A percentile compares a stretch with the other conserved stretches of the same genome.
phyloP scores from a whole-genome alignment of 2,329 filamentous ascomycete genomes.

The Aspergillus pseudoviridinutans region DNA sequence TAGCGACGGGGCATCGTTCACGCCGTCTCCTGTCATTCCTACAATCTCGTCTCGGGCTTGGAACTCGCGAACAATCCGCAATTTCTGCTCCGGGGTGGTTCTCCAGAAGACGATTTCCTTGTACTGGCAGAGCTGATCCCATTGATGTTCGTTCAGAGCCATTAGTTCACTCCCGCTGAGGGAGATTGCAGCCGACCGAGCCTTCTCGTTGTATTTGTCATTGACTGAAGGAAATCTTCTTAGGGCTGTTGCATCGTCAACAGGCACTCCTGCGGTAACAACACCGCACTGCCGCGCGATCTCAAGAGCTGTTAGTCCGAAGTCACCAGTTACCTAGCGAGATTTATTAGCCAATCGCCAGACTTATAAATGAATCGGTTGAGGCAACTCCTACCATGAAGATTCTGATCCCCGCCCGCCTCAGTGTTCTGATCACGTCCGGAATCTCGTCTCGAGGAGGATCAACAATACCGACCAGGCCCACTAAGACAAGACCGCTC shows the following conservation, averaged over 20 bases:
- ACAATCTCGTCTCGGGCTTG: conserved; percentile 58
- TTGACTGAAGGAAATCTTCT: conserved; percentile 23
- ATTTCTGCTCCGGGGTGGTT: conserved; percentile 74
- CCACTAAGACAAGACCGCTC: conserved; percentile 49
- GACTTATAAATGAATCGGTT: not conserved
- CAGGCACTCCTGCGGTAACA: conserved; percentile 46
- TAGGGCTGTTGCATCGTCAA: conserved; percentile 55
- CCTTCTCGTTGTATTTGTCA: conserved; percentile 8
- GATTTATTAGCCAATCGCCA: not conserved
- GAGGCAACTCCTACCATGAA: conserved; percentile 59
- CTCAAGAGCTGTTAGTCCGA: conserved; percentile 67
- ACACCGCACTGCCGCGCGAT: conserved; percentile 72
- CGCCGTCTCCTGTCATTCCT: conserved; percentile 49
- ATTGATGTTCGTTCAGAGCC: conserved; percentile 63
- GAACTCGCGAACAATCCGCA: conserved; percentile 73
- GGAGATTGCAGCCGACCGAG: conserved; percentile 50
- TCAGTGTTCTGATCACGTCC: conserved; percentile 57
- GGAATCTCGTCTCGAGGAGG: conserved; percentile 59
- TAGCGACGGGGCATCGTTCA: conserved; percentile 52
- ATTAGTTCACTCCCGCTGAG: conserved; percentile 64
- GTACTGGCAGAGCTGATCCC: conserved; percentile 62
- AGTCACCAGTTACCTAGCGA: conserved; percentile 66
- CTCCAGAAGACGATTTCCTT: conserved; percentile 72
- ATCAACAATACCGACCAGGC: conserved; percentile 57
- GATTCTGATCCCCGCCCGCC: conserved; percentile 67